These are phyloP conservation scores for Metschnikowia cerradonensis DNA, from an alignment of 805 yeast genomes.

Conservation along the genomic window DNA sequence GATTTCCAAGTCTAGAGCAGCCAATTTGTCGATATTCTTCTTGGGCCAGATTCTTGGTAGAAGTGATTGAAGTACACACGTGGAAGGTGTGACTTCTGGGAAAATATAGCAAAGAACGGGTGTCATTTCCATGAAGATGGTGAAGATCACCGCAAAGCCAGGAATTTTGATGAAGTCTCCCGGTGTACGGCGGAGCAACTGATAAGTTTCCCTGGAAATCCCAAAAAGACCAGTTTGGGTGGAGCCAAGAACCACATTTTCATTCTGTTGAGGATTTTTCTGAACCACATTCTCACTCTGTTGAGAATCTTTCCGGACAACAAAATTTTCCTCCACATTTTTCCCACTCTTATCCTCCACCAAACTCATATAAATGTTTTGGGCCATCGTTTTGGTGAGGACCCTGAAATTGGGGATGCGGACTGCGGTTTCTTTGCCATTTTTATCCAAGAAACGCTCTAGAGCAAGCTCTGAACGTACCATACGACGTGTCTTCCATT, in stretches of 20 bases:
- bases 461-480: slow-evolving; percentile 19
- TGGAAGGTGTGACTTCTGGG: slow-evolving; percentile 56
- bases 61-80: slow-evolving; percentile 51
- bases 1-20: slow-evolving; percentile 5
- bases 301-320: not conserved
- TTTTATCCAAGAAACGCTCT: slow-evolving; percentile 17
- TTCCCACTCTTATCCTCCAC: slow-evolving; percentile 30
- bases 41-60: slow-evolving; percentile 34
- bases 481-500: slow-evolving; percentile 17
- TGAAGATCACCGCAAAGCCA: slow-evolving; percentile 42
- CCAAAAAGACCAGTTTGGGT: slow-evolving; percentile 25
- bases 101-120: slow-evolving; percentile 49
- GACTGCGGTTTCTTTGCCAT: slow-evolving; percentile 25
- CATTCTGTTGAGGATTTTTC: not conserved
- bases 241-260: slow-evolving; percentile 15
- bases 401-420: slow-evolving; percentile 32
- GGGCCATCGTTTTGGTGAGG: slow-evolving; percentile 34
- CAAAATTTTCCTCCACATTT: not conserved
- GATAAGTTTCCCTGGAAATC: slow-evolving; percentile 48
- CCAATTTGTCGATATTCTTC: slow-evolving; percentile 4
- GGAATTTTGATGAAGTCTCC: slow-evolving; percentile 52
- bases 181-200: slow-evolving; percentile 47
- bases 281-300: slow-evolving; percentile 8
- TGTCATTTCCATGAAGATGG: slow-evolving; percentile 51
- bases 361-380: slow-evolving; percentile 30